A percentile compares a stretch with the other conserved stretches of the same genome.
Evolutionary conservation across 768 basidiomycete species (phyloP).

Genomic region (Suillus discolor): DNA sequence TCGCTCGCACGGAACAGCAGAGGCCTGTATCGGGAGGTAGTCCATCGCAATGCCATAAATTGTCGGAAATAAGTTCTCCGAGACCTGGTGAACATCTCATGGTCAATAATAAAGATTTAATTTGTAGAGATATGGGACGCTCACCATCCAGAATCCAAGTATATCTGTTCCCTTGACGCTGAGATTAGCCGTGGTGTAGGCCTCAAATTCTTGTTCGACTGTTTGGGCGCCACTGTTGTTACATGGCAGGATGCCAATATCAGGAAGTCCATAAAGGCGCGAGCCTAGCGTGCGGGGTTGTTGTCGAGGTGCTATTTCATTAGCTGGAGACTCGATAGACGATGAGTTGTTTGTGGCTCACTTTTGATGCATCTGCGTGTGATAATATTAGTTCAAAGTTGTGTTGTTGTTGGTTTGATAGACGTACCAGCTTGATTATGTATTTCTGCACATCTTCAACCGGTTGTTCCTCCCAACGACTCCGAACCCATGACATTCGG

Average conservation of each 20-base stretch:
- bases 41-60: constrained; percentile 19
- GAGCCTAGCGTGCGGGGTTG: neutral
- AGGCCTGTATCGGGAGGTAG: constrained; percentile 23
- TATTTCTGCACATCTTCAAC: neutral
- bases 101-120: neutral
- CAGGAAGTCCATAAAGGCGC: neutral
- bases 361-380: neutral
- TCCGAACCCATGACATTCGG: neutral
- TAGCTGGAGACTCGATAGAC: neutral
- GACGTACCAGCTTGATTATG: neutral
- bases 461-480: neutral
- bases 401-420: neutral
- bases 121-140: neutral
- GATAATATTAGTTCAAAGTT: neutral
- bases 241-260: neutral
- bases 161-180: neutral
- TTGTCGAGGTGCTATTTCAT: neutral
- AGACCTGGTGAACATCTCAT: neutral
- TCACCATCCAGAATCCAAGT: neutral
- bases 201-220: neutral
- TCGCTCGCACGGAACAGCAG: constrained; percentile 23
- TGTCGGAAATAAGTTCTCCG: neutral
- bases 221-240: neutral
- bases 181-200: neutral
- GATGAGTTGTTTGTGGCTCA: neutral